A percentile compares a stretch with the other conserved stretches of the same genome.
phyloP scores from a whole-genome alignment of 2,329 filamentous ascomycete genomes.

The Cercospora beticola region DNA sequence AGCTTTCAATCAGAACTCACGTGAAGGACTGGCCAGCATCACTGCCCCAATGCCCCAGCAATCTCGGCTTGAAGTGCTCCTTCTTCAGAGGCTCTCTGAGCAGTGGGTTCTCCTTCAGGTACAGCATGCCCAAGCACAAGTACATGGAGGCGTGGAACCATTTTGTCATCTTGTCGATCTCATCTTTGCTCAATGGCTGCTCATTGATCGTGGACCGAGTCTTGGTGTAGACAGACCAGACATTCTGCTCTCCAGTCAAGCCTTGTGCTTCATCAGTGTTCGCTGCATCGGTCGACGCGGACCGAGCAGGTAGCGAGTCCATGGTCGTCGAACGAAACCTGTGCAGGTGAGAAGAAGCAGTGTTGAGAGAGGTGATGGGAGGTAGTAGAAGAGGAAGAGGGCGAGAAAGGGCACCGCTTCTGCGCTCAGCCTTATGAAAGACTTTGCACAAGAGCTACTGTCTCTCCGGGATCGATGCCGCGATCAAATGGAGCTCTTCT shows the following conservation, averaged over 20 bases:
- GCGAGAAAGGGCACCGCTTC: neutral
- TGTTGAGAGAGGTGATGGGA: neutral
- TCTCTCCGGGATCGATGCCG: neutral
- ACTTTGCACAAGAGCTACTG: neutral
- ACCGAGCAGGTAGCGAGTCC: conserved; percentile 7
- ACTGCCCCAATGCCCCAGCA: conserved; percentile 77
- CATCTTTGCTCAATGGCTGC: conserved; percentile 62
- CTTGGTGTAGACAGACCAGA: conserved; percentile 35
- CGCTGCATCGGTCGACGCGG: neutral
- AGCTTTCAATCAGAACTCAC: conserved; percentile 15
- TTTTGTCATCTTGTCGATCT: conserved; percentile 67
- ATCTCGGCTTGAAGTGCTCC: conserved; percentile 70
- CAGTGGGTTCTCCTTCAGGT: conserved; percentile 71
- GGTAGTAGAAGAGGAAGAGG: neutral
- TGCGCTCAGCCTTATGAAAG: neutral
- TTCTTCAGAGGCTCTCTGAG: conserved; percentile 66
- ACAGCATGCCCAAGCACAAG: conserved; percentile 77
- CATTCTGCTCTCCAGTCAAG: conserved; percentile 29
- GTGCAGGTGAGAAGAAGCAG: neutral
- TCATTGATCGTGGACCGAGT: conserved; percentile 37
- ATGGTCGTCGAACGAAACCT: neutral
- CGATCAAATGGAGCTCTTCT: neutral
- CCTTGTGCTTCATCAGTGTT: neutral
- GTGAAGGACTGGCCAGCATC: conserved; percentile 80
- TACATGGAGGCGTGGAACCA: conserved; percentile 76